Conservation (phyloP, 148 eudicot genomes). For the Linanthus parryae region DNA sequence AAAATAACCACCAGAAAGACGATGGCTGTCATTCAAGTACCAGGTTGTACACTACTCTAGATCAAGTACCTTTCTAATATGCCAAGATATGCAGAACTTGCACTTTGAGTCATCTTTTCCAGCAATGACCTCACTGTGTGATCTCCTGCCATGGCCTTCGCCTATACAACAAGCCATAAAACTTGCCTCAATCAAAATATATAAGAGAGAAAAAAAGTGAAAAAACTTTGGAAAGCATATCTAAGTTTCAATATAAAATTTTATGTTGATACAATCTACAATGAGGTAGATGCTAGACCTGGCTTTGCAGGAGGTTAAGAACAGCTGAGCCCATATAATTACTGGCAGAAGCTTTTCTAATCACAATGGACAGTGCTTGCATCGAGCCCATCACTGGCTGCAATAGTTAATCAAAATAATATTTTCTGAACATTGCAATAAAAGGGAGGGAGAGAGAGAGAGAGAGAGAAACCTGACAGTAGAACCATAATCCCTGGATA, state of each 20-base stretch:
- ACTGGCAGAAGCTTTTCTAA: slow-evolving; percentile 58
- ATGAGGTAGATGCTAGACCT: slow-evolving; percentile 35
- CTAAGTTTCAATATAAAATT: neutral
- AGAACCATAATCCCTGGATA: slow-evolving; percentile 94
- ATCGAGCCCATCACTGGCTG: slow-evolving; percentile 96
- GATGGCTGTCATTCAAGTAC: no score
- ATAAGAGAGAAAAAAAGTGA: neutral
- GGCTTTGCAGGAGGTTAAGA: slow-evolving; percentile 92
- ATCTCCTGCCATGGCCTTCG: slow-evolving; percentile 88
- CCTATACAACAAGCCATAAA: slow-evolving; percentile 29
- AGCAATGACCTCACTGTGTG: slow-evolving; percentile 84
- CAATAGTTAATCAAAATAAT: slow-evolving; percentile 8
- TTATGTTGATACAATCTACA: no score
- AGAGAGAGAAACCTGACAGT: slow-evolving; percentile 69
- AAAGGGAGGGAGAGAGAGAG: neutral
- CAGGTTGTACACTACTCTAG: no score
- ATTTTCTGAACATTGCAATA: neutral
- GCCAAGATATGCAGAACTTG: slow-evolving; percentile 88
- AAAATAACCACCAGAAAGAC: no score
- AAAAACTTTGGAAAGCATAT: neutral
- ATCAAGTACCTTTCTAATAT: slow-evolving; percentile 85
- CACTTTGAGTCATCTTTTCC: slow-evolving; percentile 82
- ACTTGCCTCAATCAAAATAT: neutral
- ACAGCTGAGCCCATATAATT: slow-evolving; percentile 71
- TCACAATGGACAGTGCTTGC: slow-evolving; percentile 78